A percentile compares a stretch with the other conserved stretches of the same genome.
Evolutionary conservation across 441 rosid species (phyloP).

Genomic region (Croton laevigatus): DNA sequence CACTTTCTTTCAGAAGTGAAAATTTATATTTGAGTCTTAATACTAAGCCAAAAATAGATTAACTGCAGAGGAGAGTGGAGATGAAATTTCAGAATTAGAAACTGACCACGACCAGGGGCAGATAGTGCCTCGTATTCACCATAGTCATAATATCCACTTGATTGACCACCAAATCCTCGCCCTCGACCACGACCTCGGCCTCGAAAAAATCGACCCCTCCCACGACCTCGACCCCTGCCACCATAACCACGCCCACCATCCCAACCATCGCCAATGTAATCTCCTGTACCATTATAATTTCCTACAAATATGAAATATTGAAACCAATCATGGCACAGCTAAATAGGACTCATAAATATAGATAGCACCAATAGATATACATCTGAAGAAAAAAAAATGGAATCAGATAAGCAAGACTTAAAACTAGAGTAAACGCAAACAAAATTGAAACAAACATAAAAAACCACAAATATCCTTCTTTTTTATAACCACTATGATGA

Average conservation of each 20-base stretch:
- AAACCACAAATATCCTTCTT: neutral
- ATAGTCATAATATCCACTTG: conserved; percentile 30
- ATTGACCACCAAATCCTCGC: conserved; percentile 30
- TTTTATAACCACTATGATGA: neutral
- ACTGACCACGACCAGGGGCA: conserved; percentile 32
- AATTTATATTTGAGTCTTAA: no score
- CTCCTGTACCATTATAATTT: conserved; percentile 25
- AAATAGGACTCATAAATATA: neutral
- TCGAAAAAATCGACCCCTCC: conserved; percentile 25
- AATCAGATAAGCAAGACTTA: no score
- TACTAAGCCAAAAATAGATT: no score
- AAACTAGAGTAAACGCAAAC: neutral
- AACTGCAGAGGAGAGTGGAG: neutral
- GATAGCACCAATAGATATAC: neutral
- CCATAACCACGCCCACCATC: conserved; percentile 21
- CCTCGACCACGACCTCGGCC: conserved; percentile 36
- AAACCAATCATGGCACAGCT: neutral
- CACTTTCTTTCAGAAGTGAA: no score
- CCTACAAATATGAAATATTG: conserved; percentile 14
- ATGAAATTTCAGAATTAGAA: neutral
- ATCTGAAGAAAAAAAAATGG: neutral
- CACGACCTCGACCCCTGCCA: conserved; percentile 30
- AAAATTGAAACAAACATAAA: neutral
- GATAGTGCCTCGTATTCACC: conserved; percentile 21
- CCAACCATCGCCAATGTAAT: conserved; percentile 27